Evolutionary conservation across 495 filamentous ascomycete species (phyloP).

Genomic region (Aspergillus diversus): DNA sequence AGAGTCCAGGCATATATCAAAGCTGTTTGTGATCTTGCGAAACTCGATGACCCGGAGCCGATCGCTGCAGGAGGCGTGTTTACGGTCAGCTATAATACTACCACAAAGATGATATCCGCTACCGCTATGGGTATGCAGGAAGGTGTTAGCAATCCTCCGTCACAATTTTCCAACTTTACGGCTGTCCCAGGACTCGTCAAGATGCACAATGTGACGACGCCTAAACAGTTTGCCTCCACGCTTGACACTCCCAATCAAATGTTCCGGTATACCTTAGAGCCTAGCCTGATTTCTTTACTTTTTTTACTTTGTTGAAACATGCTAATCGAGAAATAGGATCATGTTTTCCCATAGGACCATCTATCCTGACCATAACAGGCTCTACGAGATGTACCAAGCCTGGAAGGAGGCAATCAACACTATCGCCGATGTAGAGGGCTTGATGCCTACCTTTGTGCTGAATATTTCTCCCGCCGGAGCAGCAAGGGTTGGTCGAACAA

Average conservation of each 20-base stretch:
- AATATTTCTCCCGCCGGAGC: constrained; percentile 26
- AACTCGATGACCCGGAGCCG: constrained; percentile 22
- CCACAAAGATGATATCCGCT: constrained; percentile 20
- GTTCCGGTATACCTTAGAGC: constrained; percentile 25
- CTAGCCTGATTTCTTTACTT: not conserved
- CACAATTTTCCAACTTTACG: constrained; percentile 35
- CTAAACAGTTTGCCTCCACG: constrained; percentile 20
- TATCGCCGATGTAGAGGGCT: constrained; percentile 33
- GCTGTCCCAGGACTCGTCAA: constrained; percentile 21
- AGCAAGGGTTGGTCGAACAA: constrained; percentile 24
- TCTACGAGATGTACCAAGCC: constrained; percentile 28
- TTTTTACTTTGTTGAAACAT: not conserved
- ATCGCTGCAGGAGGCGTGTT: constrained; percentile 32
- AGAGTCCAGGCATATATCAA: constrained; percentile 24
- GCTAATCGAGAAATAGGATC: constrained; percentile 18
- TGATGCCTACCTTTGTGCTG: constrained; percentile 34
- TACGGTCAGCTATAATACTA: constrained; percentile 30
- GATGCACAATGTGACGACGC: constrained; percentile 32
- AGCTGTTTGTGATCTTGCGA: constrained; percentile 26
- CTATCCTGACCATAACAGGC: constrained; percentile 25
- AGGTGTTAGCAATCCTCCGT: constrained; percentile 30
- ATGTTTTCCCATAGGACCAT: constrained; percentile 33
- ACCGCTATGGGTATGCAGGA: constrained; percentile 34
- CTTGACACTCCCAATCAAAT: constrained; percentile 37
- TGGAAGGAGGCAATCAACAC: constrained; percentile 31